phyloP scores from a whole-genome alignment of 164 flowering plant genomes.

The Nelumbo lutea region DNA sequence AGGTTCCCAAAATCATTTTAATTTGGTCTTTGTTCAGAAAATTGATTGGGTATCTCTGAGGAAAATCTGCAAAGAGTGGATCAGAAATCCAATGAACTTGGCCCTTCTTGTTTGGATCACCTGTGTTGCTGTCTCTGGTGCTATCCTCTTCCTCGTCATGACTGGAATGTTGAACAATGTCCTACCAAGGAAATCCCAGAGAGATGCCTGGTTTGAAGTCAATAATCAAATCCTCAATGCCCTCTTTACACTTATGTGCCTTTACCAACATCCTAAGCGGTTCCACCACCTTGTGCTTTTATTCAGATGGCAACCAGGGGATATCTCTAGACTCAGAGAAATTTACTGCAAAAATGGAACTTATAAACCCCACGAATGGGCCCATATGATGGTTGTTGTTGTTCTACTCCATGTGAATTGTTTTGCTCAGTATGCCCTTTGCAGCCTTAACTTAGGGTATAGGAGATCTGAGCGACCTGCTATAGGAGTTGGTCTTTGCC shows the following conservation, averaged over 20 bases:
- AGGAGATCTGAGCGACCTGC: conserved; percentile 85
- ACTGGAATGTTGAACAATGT: conserved; percentile 73
- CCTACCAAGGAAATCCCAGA: conserved; percentile 52
- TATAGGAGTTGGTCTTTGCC: conserved; percentile 65
- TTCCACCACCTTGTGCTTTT: conserved; percentile 71
- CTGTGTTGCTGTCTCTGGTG: conserved; percentile 75
- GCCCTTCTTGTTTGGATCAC: conserved; percentile 73
- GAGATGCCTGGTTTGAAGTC: conserved; percentile 84
- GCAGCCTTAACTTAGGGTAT: conserved; percentile 80
- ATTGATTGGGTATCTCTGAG: conserved; percentile 50
- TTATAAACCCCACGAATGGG: conserved; percentile 89
- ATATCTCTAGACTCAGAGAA: conserved; percentile 59
- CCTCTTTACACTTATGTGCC: conserved; percentile 87
- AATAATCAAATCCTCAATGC: conserved; percentile 94
- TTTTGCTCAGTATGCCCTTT: conserved; percentile 81
- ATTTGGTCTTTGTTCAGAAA: conserved; percentile 32
- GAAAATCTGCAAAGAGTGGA: conserved; percentile 61
- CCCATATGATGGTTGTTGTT: conserved; percentile 87
- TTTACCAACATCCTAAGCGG: conserved; percentile 88
- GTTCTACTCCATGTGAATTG: conserved; percentile 69
- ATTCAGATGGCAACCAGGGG: conserved; percentile 66
- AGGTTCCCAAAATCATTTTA: conserved; percentile 38
- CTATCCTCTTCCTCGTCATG: conserved; percentile 82
- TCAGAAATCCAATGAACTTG: conserved; percentile 71
- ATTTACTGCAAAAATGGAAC: conserved; percentile 85